Conservation (phyloP, 202 grass and related monocot genomes). For the Elaeis oleifera region DNA sequence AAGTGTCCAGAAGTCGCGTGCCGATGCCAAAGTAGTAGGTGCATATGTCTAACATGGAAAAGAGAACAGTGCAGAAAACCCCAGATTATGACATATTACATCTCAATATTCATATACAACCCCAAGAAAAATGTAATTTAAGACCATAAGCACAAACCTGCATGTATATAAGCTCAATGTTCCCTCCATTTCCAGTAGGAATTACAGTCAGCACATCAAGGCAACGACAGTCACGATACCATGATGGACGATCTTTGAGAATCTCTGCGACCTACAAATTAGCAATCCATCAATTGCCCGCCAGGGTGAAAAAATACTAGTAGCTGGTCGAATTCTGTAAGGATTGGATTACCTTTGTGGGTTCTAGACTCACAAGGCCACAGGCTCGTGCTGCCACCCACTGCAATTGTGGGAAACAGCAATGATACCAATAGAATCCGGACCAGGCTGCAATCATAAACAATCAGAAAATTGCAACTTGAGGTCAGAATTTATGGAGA, state of each 20-base stretch:
- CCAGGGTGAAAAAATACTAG: background rate
- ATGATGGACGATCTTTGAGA: conserved; percentile 92
- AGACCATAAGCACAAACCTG: conserved; percentile 37
- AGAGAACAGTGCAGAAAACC: background rate
- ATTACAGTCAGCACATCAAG: conserved; percentile 81
- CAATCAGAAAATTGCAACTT: conserved; percentile 2
- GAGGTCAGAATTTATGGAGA: background rate
- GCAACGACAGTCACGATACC: conserved; percentile 85
- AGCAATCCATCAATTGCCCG: background rate
- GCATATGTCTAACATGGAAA: conserved; percentile 52
- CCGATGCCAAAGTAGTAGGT: conserved; percentile 78
- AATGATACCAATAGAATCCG: conserved; percentile 99
- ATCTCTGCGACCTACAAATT: conserved; percentile 76
- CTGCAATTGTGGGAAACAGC: conserved; percentile 92
- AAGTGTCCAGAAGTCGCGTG: conserved; percentile 92
- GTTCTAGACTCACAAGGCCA: conserved; percentile 94
- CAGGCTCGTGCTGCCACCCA: conserved; percentile 95
- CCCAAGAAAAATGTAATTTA: too few species aligned
- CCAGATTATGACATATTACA: background rate
- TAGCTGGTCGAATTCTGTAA: background rate
- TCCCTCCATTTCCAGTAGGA: conserved; percentile 82
- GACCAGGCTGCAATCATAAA: conserved; percentile 82
- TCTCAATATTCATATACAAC: too few species aligned
- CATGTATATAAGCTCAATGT: conserved; percentile 98
- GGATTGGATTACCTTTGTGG: conserved; percentile 62